Evolutionary conservation across 2,329 filamentous ascomycete species (phyloP).

Genomic region (Cadophora gregata): DNA sequence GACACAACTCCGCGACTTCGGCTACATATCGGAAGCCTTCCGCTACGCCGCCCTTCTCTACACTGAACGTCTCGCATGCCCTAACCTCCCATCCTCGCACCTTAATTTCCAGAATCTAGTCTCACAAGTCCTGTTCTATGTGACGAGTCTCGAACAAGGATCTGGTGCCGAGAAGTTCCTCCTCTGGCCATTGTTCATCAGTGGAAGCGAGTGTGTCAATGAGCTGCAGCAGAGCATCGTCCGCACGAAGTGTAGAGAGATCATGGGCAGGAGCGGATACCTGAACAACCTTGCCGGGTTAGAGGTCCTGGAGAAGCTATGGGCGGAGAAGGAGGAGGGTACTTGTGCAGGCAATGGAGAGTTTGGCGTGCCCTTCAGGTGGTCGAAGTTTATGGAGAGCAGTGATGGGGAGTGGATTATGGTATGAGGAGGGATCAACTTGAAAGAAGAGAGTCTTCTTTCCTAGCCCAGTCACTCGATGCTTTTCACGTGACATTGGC

Average conservation of each 20-base stretch:
- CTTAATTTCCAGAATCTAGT: constrained; percentile 85
- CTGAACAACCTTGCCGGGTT: constrained; percentile 90
- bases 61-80: constrained; percentile 84
- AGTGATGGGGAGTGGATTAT: constrained; percentile 71
- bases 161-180: constrained; percentile 83
- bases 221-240: constrained; percentile 80
- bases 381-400: constrained; percentile 42
- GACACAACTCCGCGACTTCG: constrained; percentile 73
- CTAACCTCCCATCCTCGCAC: constrained; percentile 73
- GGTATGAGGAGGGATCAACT: constrained; percentile 55
- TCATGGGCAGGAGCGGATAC: constrained; percentile 88
- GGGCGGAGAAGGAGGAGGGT: constrained; percentile 53
- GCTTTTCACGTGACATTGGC: neutral
- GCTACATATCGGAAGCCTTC: constrained; percentile 88
- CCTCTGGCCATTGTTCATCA: constrained; percentile 91
- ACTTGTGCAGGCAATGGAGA: constrained; percentile 22
- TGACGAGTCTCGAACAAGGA: constrained; percentile 76
- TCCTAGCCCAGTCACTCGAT: no score
- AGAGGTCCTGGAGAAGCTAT: constrained; percentile 84
- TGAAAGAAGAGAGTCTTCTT: no score
- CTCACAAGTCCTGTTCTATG: constrained; percentile 81
- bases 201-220: constrained; percentile 86
- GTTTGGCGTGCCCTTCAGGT: constrained; percentile 39
- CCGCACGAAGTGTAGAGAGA: constrained; percentile 80
- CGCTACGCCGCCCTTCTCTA: constrained; percentile 89